Evolutionary conservation across 805 yeast species (phyloP).

Genomic region (Cyberlindnera maritima): DNA sequence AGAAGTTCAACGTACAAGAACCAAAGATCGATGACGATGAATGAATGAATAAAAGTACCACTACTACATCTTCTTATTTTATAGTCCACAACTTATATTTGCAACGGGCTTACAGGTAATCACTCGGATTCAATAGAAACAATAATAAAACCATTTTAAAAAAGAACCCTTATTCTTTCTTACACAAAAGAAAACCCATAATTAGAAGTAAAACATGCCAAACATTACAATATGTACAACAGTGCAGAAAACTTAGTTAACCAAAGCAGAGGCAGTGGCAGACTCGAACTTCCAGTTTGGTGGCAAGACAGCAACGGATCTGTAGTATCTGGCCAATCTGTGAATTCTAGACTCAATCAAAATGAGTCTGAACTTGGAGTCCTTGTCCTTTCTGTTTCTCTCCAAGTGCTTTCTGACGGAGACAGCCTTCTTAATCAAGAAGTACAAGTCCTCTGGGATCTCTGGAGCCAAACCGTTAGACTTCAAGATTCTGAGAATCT

Average conservation of each 20-base stretch:
- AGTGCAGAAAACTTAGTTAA: conserved; percentile 63
- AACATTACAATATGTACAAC: conserved; percentile 4
- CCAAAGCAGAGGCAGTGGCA: conserved; percentile 99
- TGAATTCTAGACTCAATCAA: conserved; percentile 99
- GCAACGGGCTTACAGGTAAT: conserved; percentile 5
- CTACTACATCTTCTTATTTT: too few species aligned
- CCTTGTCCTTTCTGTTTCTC: conserved; percentile 99
- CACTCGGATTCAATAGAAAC: conserved; percentile 1
- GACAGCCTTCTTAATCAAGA: conserved; percentile 99
- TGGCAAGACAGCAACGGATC: conserved; percentile 98
- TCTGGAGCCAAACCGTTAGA: conserved; percentile 99
- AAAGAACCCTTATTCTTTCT: conserved; percentile 1
- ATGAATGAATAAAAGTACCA: too few species aligned
- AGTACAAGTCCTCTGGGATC: conserved; percentile 99
- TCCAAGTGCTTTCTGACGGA: conserved; percentile 99
- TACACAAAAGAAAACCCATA: conserved; percentile 1
- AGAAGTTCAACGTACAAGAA: conserved; percentile 16
- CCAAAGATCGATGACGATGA: conserved; percentile 19
- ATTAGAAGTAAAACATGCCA: conserved; percentile 5
- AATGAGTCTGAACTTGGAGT: conserved; percentile 99
- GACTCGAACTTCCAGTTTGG: conserved; percentile 99
- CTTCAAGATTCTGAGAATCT: conserved; percentile 98
- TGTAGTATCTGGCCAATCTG: conserved; percentile 99
- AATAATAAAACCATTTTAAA: conserved; percentile 4
- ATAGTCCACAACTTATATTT: conserved; percentile 1